Evolutionary conservation across 2,329 filamentous ascomycete species (phyloP).

Genomic region (Aspergillus bombycis): DNA sequence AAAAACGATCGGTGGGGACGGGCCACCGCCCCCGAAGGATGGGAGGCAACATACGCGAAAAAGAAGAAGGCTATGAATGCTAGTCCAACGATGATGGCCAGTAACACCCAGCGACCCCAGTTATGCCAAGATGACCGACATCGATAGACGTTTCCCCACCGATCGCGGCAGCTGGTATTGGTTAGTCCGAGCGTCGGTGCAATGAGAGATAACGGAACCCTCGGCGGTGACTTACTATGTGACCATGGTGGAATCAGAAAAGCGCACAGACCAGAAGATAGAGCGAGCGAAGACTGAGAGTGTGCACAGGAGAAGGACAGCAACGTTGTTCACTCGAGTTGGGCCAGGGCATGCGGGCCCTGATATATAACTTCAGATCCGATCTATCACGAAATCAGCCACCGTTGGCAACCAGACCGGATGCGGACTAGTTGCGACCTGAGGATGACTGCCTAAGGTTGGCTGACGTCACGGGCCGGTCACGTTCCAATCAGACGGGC

Average conservation of each 20-base stretch:
- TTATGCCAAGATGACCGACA: not conserved
- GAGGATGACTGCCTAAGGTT: not conserved
- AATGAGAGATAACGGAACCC: too few species aligned
- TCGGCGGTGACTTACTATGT: not conserved
- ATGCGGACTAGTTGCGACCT: not conserved
- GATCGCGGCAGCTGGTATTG: not conserved
- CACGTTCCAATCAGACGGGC: not conserved
- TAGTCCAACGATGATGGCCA: not conserved
- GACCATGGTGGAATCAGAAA: not conserved
- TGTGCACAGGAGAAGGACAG: not conserved
- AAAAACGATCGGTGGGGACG: not conserved
- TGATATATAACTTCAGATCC: not conserved
- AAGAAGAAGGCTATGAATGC: not conserved
- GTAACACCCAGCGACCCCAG: constrained; percentile 1
- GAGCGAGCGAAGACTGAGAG: not conserved
- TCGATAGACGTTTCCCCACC: not conserved
- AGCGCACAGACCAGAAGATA: not conserved
- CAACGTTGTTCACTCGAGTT: not conserved
- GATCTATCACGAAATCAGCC: not conserved
- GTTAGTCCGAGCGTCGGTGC: not conserved
- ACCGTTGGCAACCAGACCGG: not conserved
- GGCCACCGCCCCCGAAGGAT: not conserved
- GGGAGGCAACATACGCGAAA: not conserved
- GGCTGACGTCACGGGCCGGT: not conserved
- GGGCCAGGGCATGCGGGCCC: not conserved